Evolutionary conservation across 805 yeast genomes (phyloP).

Genomic region (Ogataea allantospora): DNA sequence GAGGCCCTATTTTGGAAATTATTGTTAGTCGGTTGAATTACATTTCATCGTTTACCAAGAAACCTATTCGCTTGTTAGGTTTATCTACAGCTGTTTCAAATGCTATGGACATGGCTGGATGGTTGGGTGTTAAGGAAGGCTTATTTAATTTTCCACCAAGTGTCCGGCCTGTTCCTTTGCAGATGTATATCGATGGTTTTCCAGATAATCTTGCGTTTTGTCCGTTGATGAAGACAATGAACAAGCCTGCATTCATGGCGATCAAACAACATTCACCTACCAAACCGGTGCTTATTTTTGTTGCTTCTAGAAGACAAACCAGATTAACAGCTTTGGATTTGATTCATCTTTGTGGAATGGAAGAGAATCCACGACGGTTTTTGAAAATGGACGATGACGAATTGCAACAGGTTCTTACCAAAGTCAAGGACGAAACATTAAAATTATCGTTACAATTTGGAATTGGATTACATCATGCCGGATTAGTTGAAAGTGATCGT

Average conservation of each 20-base stretch:
- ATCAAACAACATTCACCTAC: conserved; percentile 86
- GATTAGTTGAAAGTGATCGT: conserved; percentile 71
- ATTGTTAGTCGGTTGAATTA: conserved; percentile 86
- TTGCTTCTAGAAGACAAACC: conserved; percentile 81
- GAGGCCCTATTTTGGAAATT: conserved; percentile 86
- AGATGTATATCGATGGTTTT: conserved; percentile 85
- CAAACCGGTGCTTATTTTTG: conserved; percentile 82
- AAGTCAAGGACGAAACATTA: conserved; percentile 81
- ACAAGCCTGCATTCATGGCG: conserved; percentile 88
- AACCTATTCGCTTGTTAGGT: conserved; percentile 65
- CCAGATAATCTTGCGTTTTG: conserved; percentile 80
- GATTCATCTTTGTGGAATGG: conserved; percentile 76
- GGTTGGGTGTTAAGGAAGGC: conserved; percentile 76
- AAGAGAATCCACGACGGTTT: conserved; percentile 71
- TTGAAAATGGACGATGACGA: conserved; percentile 65
- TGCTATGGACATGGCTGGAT: conserved; percentile 82
- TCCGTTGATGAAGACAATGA: conserved; percentile 84
- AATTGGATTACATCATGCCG: conserved; percentile 81
- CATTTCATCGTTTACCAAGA: conserved; percentile 57
- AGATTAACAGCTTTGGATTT: conserved; percentile 76
- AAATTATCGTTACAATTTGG: conserved; percentile 73
- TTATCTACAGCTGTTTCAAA: conserved; percentile 86
- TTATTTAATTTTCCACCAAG: conserved; percentile 78
- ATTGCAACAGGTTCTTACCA: conserved; percentile 44
- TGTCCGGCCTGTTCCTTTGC: conserved; percentile 81